These are phyloP conservation scores for Penicillium brevicompactum DNA, from an alignment of 2,329 filamentous ascomycete genomes.

Conservation along the genomic window DNA sequence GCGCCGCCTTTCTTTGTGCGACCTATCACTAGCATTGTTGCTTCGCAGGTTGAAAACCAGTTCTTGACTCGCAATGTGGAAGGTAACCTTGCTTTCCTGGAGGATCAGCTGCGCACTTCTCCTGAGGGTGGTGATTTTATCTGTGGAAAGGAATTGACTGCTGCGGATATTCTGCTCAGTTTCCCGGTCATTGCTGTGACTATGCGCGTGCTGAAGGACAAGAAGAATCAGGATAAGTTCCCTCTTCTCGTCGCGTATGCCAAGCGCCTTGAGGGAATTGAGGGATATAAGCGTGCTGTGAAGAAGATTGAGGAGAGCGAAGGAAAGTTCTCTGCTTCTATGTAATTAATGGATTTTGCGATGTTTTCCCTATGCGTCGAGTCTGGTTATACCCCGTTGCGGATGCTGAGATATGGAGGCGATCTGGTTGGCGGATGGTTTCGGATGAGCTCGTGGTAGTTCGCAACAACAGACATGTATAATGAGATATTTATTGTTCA, in stretches of 20 bases:
- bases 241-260: conserved; percentile 42
- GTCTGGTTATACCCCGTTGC: background rate
- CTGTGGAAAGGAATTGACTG: conserved; percentile 47
- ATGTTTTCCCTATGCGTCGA: background rate
- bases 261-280: conserved; percentile 36
- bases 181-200: conserved; percentile 47
- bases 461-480: background rate
- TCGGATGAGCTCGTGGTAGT: background rate
- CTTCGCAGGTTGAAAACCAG: conserved; percentile 43
- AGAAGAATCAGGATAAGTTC: conserved; percentile 37
- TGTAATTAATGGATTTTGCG: conserved; percentile 17
- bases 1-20: conserved; percentile 67
- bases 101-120: conserved; percentile 46
- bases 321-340: conserved; percentile 36
- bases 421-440: conserved; percentile 7
- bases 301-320: conserved; percentile 46
- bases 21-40: conserved; percentile 61
- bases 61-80: conserved; percentile 46
- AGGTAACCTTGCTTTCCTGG: conserved; percentile 48
- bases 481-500: background rate
- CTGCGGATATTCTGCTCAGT: conserved; percentile 51
- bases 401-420: background rate
- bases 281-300: conserved; percentile 44
- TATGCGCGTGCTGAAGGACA: conserved; percentile 35
- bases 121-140: conserved; percentile 43